Conservation (phyloP, 352 stramenopile species). For the Pythium aphanidermatum region DNA sequence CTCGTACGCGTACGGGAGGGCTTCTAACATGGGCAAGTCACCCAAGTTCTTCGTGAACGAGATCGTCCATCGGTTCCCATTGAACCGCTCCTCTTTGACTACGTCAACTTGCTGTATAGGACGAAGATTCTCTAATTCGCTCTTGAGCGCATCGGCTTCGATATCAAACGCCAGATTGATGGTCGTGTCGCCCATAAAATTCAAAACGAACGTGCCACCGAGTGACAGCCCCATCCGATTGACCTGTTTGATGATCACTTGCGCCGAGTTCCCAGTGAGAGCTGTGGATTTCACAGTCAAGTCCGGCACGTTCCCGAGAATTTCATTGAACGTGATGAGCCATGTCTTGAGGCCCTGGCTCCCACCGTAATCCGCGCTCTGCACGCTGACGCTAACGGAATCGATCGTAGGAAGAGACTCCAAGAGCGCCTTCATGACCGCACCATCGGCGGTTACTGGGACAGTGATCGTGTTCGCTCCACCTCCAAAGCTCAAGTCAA, state of each 20-base stretch:
- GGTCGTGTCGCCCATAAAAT: constrained; percentile 89
- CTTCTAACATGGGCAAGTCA: constrained; percentile 89
- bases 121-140: constrained; percentile 67
- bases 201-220: constrained; percentile 90
- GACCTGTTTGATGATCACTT: constrained; percentile 64
- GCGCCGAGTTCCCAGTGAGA: constrained; percentile 52
- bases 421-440: constrained; percentile 52
- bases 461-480: constrained; percentile 35
- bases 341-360: constrained; percentile 51
- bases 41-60: constrained; percentile 95
- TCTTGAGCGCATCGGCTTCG: constrained; percentile 78
- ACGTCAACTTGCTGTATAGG: constrained; percentile 66
- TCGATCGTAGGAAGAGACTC: constrained; percentile 75
- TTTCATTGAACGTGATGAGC: constrained; percentile 91
- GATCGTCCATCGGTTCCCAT: constrained; percentile 91
- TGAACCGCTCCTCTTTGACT: constrained; percentile 56
- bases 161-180: constrained; percentile 90
- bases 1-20: constrained; percentile 88
- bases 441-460: constrained; percentile 24
- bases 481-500: constrained; percentile 56
- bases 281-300: constrained; percentile 60
- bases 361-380: constrained; percentile 41
- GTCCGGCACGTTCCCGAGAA: constrained; percentile 84
- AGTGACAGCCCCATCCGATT: constrained; percentile 75
- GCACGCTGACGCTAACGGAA: constrained; percentile 52